phyloP scores from a whole-genome alignment of 768 basidiomycete species.

The Tylopilus intermedius region DNA sequence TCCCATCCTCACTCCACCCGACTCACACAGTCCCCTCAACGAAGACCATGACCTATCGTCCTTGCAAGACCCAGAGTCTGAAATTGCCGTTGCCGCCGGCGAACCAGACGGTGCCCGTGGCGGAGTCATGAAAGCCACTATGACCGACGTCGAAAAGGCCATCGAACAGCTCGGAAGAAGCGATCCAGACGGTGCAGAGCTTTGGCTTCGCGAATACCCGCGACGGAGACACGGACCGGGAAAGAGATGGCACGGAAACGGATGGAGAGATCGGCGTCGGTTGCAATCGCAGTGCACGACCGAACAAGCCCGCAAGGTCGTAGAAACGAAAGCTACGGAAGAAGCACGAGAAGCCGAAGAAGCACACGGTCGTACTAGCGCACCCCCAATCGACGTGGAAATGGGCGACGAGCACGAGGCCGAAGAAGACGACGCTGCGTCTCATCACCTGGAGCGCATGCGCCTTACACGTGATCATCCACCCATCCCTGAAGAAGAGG shows the following conservation, averaged over 20 bases:
- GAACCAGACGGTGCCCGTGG: constrained; percentile 29
- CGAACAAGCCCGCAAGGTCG: constrained; percentile 58
- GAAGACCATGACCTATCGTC: constrained; percentile 47
- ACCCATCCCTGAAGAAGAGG: constrained; percentile 68
- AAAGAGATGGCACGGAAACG: constrained; percentile 44
- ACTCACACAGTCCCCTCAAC: constrained; percentile 39
- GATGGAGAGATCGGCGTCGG: constrained; percentile 53
- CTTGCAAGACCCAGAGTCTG: constrained; percentile 22
- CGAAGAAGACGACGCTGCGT: constrained; percentile 47
- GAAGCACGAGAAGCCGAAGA: constrained; percentile 53
- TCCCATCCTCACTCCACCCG: constrained; percentile 17
- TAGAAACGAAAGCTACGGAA: constrained; percentile 36
- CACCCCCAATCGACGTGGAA: constrained; percentile 70
- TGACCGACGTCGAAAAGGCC: constrained; percentile 87
- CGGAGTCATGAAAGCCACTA: constrained; percentile 78
- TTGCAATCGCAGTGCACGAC: constrained; percentile 66
- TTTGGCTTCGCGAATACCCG: constrained; percentile 74
- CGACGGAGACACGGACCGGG: constrained; percentile 45
- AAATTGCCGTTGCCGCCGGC: constrained; percentile 25
- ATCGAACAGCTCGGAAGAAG: constrained; percentile 77
- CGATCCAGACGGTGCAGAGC: constrained; percentile 57
- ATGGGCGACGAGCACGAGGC: constrained; percentile 77
- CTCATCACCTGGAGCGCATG: constrained; percentile 35
- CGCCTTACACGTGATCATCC: constrained; percentile 46
- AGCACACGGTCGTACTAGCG: constrained; percentile 38